Evolutionary conservation across 176 grass and related monocot species (phyloP).

Genomic region (Phoenix roebelenii): DNA sequence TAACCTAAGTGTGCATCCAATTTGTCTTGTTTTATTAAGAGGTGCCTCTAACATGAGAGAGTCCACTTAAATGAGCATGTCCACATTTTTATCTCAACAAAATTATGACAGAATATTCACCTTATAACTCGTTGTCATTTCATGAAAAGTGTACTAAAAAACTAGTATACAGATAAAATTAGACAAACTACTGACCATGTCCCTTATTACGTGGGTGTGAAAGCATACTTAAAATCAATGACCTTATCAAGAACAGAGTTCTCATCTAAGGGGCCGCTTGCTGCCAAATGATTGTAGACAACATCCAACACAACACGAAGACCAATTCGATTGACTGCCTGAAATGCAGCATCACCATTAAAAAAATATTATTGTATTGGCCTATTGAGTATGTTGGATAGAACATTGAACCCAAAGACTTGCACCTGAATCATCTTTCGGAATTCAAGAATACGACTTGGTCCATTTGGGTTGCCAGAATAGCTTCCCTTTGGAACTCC

Average conservation of each 20-base stretch:
- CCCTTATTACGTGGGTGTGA: background rate
- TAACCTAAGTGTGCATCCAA: too few species aligned
- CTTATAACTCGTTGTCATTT: too few species aligned
- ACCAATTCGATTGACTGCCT: constrained; percentile 64
- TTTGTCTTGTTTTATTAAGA: too few species aligned
- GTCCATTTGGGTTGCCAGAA: constrained; percentile 67
- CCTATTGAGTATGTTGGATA: background rate
- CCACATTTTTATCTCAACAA: too few species aligned
- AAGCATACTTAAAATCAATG: constrained; percentile 2
- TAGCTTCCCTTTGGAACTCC: constrained; percentile 98
- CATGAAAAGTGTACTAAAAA: too few species aligned
- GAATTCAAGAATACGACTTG: constrained; percentile 74
- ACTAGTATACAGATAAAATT: too few species aligned
- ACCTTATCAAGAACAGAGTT: constrained; percentile 92
- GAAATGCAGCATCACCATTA: constrained; percentile 30
- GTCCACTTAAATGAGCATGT: too few species aligned
- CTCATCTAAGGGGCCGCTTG: constrained; percentile 55
- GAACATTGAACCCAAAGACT: constrained; percentile 11
- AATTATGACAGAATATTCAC: too few species aligned
- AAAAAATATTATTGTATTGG: constrained; percentile 18
- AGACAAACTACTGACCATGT: too few species aligned
- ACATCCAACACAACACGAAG: constrained; percentile 82
- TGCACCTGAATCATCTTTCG: constrained; percentile 81
- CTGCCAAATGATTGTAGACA: constrained; percentile 87
- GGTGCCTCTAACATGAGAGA: too few species aligned